Conservation (phyloP, 2,329 filamentous ascomycete species). For the Coniosporium uncinatum region DNA sequence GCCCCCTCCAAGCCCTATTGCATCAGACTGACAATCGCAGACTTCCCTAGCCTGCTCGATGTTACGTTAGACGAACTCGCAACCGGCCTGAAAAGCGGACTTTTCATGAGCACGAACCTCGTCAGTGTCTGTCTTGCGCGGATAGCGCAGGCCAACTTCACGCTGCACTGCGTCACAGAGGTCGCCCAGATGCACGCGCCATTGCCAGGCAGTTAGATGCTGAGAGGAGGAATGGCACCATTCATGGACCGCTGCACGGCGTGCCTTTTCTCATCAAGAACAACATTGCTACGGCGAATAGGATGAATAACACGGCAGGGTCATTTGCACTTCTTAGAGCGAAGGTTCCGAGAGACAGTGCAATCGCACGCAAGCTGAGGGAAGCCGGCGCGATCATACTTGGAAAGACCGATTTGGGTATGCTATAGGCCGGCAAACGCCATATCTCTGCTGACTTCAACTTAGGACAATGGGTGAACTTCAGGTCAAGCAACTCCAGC, state of each 20-base stretch:
- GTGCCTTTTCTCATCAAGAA: slow-evolving; percentile 17
- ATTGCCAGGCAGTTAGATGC: slow-evolving; percentile 43
- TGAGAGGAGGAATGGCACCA: slow-evolving; percentile 38
- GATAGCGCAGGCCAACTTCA: slow-evolving; percentile 46
- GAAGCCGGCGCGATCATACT: slow-evolving; percentile 57
- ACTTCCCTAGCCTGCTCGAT: slow-evolving; percentile 37
- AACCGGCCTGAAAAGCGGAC: slow-evolving; percentile 38
- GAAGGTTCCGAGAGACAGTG: slow-evolving; percentile 49
- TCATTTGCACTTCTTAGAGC: slow-evolving; percentile 58
- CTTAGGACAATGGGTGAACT: slow-evolving; percentile 61
- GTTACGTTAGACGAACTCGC: slow-evolving; percentile 45
- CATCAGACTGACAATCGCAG: neutral
- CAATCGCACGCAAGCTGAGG: slow-evolving; percentile 53
- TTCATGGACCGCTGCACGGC: slow-evolving; percentile 28
- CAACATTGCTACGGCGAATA: slow-evolving; percentile 11
- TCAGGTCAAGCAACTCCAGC: slow-evolving; percentile 47
- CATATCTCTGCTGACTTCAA: too few relatives aligned
- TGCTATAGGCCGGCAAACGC: too few relatives aligned
- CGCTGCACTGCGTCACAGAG: slow-evolving; percentile 45
- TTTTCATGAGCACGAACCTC: slow-evolving; percentile 53
- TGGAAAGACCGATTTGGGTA: too few relatives aligned
- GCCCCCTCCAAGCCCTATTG: too few relatives aligned
- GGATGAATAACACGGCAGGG: slow-evolving; percentile 36
- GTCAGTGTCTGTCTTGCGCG: slow-evolving; percentile 37
- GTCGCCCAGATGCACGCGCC: slow-evolving; percentile 44